Evolutionary conservation across 2,329 filamentous ascomycete species (phyloP).

Genomic region (Ophiostoma fasciatum): DNA sequence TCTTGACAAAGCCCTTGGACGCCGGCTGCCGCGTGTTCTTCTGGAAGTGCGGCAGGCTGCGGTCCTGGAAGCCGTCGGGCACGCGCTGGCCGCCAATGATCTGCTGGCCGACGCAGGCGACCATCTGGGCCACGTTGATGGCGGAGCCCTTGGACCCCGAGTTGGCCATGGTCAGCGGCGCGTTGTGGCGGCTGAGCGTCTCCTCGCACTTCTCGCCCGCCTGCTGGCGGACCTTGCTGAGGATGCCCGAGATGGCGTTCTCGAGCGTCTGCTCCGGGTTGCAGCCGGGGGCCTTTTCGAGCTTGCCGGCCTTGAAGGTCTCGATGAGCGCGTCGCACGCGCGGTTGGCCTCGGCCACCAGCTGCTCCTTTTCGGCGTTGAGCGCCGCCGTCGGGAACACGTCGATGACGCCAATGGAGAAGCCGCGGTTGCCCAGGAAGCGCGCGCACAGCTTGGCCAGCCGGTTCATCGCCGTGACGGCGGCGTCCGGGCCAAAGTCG

Average conservation of each 20-base stretch:
- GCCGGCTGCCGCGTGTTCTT: slow-evolving; percentile 87
- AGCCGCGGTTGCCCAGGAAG: slow-evolving; percentile 77
- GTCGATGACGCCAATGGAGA: slow-evolving; percentile 91
- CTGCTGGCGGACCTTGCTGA: slow-evolving; percentile 81
- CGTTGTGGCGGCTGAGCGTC: slow-evolving; percentile 80
- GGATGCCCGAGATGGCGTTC: slow-evolving; percentile 76
- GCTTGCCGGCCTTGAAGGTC: slow-evolving; percentile 62
- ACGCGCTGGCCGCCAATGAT: slow-evolving; percentile 93
- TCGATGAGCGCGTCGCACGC: slow-evolving; percentile 74
- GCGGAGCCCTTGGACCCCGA: slow-evolving; percentile 94
- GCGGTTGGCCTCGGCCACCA: slow-evolving; percentile 65
- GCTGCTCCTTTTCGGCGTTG: slow-evolving; percentile 54
- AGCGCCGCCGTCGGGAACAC: slow-evolving; percentile 70
- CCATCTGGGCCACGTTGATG: slow-evolving; percentile 99
- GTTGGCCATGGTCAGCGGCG: slow-evolving; percentile 90
- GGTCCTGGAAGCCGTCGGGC: slow-evolving; percentile 88
- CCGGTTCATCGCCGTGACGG: slow-evolving; percentile 85
- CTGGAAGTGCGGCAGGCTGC: slow-evolving; percentile 85
- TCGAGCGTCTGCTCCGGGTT: slow-evolving; percentile 87
- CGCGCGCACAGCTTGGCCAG: slow-evolving; percentile 81
- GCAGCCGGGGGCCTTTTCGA: slow-evolving; percentile 78
- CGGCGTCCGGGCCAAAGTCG: slow-evolving; percentile 83
- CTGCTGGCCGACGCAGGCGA: slow-evolving; percentile 91
- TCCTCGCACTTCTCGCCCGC: slow-evolving; percentile 85
- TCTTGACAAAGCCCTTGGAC: slow-evolving; percentile 90